Evolutionary conservation across 2,329 filamentous ascomycete species (phyloP).

Genomic region (Cryphonectria nitschkei): DNA sequence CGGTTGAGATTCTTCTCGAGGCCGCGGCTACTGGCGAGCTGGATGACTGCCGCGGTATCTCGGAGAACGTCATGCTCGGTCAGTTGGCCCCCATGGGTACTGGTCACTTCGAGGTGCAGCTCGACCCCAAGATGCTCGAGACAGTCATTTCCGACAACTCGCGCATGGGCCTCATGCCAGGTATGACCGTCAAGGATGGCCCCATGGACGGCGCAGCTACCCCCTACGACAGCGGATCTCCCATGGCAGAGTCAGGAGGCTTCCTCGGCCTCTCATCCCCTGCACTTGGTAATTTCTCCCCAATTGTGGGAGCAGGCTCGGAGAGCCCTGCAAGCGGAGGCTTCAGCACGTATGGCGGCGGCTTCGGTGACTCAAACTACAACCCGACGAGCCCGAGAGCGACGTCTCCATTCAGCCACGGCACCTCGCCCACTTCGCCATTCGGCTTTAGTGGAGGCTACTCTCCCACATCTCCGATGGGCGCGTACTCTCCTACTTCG

Average conservation of each 20-base stretch:
- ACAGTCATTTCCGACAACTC: slow-evolving; percentile 93
- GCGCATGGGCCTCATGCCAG: slow-evolving; percentile 79
- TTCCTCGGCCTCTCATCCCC: slow-evolving; percentile 67
- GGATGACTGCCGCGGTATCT: slow-evolving; percentile 96
- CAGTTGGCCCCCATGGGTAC: slow-evolving; percentile 97
- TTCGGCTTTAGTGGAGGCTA: slow-evolving; percentile 65
- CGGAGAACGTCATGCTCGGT: slow-evolving; percentile 97
- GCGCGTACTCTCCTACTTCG: slow-evolving; percentile 78
- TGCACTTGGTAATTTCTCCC: slow-evolving; percentile 70
- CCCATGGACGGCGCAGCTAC: slow-evolving; percentile 84
- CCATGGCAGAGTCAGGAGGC: slow-evolving; percentile 70
- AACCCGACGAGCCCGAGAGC: slow-evolving; percentile 65
- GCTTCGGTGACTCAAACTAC: slow-evolving; percentile 13
- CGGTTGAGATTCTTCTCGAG: slow-evolving; percentile 95
- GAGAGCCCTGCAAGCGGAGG: slow-evolving; percentile 62
- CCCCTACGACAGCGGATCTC: slow-evolving; percentile 88
- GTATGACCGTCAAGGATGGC: slow-evolving; percentile 75
- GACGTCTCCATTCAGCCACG: slow-evolving; percentile 71
- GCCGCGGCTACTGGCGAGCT: slow-evolving; percentile 93
- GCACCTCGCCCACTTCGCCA: slow-evolving; percentile 67
- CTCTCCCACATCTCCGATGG: slow-evolving; percentile 76
- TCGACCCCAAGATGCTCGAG: slow-evolving; percentile 94
- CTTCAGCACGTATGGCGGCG: slow-evolving; percentile 42
- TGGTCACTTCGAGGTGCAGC: slow-evolving; percentile 89
- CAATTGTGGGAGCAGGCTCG: slow-evolving; percentile 75